These are phyloP conservation scores for Angophora floribunda DNA, from an alignment of 345 rosid species.

Conservation along the genomic window DNA sequence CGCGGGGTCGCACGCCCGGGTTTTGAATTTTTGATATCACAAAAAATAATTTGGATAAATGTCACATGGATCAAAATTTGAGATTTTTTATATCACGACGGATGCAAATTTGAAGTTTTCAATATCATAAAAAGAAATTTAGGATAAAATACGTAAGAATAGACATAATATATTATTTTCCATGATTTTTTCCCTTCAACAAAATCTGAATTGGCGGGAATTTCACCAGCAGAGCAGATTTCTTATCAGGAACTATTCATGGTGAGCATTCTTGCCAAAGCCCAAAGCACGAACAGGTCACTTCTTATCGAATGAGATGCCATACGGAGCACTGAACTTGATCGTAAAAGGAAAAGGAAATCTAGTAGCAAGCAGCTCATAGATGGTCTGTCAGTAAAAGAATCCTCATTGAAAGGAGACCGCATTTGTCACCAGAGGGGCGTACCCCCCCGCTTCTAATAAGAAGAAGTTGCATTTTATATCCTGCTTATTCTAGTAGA, in stretches of 20 bases:
- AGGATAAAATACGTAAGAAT: too few species aligned
- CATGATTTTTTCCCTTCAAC: too few species aligned
- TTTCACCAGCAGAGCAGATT: too few species aligned
- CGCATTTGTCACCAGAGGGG: background rate
- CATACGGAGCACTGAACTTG: background rate
- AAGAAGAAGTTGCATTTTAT: background rate
- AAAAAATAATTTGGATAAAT: too few species aligned
- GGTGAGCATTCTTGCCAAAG: background rate
- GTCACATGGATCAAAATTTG: too few species aligned
- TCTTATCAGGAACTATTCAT: background rate
- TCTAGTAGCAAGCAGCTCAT: background rate
- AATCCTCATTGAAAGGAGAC: background rate
- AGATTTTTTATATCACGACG: too few species aligned
- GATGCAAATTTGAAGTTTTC: too few species aligned
- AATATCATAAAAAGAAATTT: too few species aligned
- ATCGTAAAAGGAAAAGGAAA: background rate
- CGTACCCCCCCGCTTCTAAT: background rate
- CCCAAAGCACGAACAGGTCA: background rate
- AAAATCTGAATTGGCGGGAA: too few species aligned
- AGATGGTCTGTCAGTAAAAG: background rate
- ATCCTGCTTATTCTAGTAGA: background rate
- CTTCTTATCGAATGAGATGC: background rate
- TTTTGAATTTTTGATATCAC: too few species aligned
- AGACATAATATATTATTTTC: too few species aligned
- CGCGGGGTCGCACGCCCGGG: too few species aligned